These are phyloP conservation scores for Picocystis sp. DNA, from an alignment of 163 green algal genomes.

Conservation along the genomic window DNA sequence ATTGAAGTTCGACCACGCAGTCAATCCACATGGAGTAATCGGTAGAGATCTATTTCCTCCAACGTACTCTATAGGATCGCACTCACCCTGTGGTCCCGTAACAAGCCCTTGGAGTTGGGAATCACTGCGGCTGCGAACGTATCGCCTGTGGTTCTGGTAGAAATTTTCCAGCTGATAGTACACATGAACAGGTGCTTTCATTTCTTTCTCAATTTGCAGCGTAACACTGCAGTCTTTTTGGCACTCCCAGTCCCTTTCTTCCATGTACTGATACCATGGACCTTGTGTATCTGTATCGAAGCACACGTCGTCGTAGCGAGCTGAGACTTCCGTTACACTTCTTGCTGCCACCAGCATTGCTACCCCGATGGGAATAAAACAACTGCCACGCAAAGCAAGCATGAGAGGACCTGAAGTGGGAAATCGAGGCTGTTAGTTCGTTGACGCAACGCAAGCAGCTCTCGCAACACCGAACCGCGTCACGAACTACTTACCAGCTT, in stretches of 20 bases:
- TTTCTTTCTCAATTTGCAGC: constrained; percentile 34
- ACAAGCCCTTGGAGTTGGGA: constrained; percentile 36
- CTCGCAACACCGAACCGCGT: too few species aligned
- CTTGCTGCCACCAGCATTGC: constrained; percentile 23
- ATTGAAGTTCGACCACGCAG: constrained; percentile 89
- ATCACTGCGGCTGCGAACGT: constrained; percentile 13
- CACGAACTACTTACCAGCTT: not conserved
- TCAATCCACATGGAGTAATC: constrained; percentile 63
- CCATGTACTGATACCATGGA: too few species aligned
- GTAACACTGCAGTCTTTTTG: too few species aligned
- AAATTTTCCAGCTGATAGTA: constrained; percentile 76
- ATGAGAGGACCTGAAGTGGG: constrained; percentile 32
- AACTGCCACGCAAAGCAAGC: constrained; percentile 40
- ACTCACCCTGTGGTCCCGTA: too few species aligned
- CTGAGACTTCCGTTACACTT: too few species aligned
- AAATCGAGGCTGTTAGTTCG: too few species aligned
- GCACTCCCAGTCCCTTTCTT: too few species aligned
- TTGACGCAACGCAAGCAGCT: too few species aligned
- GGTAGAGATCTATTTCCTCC: not conserved
- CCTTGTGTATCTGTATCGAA: too few species aligned
- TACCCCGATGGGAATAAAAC: constrained; percentile 62
- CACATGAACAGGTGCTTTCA: constrained; percentile 74
- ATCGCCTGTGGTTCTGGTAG: constrained; percentile 86
- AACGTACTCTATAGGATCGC: too few species aligned
- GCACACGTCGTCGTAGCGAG: too few species aligned